Evolutionary conservation across 805 yeast species (phyloP), one percentile per base, ranked within the genome.

Genomic region (Candida boidinii): DNA sequence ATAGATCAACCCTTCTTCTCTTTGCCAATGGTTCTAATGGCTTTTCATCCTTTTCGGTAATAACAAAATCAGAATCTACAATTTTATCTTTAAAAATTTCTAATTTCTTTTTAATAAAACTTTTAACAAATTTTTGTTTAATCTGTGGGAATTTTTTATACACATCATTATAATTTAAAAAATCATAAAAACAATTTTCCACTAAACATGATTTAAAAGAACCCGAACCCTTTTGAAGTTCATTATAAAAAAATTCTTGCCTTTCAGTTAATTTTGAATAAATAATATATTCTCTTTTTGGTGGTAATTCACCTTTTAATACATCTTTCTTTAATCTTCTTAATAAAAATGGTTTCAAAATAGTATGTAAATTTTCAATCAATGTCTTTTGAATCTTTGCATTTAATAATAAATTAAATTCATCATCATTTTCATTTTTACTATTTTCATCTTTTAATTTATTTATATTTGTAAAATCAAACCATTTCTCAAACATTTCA

Each of bases 401-500:
- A 33, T 75, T 75, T 25, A 86, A 72, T 26, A 76, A 50, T 42
- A 61, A 66, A 39, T 57, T 68, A 17, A 68, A 63, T 32, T 67
- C 73, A 15, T 54, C 49, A 18, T 63, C 68, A 9, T 60, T 60
- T 7, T n/a, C 32, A 11, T 32, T 34, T 3, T 41, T 44, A 22
- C 43, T 30, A 21, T 38, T 44, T 18, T 43, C 46, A 17, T 50
- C 53, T 24, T 59, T 56, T 30, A 65, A 39, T 15, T 60, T 58
- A 6, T 70, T 66, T 26, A 79, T 50, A 25, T 73, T 77, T 29
- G 76, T 73, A 45, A 83, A 83, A 54, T 92, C 94, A 58, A 90
- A 92, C 96, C 97, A 90, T 49, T 79, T 81, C 53, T 90, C 94
- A 51, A 90, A 90, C 27, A 87, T 67, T 32, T 79, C 90, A 39